phyloP scores from a whole-genome alignment of 73 alveolate species.

The Stentor roeselii region DNA sequence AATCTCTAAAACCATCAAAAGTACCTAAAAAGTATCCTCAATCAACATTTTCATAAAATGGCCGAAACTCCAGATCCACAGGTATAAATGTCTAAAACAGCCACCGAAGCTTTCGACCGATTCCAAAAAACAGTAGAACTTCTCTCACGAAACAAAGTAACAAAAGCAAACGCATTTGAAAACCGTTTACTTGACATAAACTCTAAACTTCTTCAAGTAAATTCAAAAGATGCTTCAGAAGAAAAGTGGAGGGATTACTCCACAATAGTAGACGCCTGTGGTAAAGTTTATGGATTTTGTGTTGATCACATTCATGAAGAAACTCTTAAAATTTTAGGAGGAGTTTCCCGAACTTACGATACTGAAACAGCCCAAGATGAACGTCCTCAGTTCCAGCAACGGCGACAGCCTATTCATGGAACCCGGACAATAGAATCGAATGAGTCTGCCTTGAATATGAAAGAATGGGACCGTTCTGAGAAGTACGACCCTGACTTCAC shows the following conservation, averaged over 20 bases:
- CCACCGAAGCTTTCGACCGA: constrained; percentile 7
- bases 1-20: neutral
- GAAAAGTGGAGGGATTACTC: neutral
- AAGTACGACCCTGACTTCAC: neutral
- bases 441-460: neutral
- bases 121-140: neutral
- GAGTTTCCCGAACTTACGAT: neutral
- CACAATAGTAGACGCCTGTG: neutral
- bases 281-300: constrained; percentile 14
- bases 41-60: neutral
- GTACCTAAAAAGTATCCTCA: neutral
- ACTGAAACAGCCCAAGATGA: neutral
- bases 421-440: neutral
- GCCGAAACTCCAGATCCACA: neutral
- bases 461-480: neutral
- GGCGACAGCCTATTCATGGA: neutral
- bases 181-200: neutral
- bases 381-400: neutral
- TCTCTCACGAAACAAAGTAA: neutral
- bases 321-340: constrained; percentile 15
- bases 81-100: neutral
- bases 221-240: neutral
- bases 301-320: constrained; percentile 14
- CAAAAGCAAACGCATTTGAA: constrained; percentile 20
- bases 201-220: neutral